phyloP scores from a whole-genome alignment of 176 grass and related monocot genomes.

The Elymus sibiricus region DNA sequence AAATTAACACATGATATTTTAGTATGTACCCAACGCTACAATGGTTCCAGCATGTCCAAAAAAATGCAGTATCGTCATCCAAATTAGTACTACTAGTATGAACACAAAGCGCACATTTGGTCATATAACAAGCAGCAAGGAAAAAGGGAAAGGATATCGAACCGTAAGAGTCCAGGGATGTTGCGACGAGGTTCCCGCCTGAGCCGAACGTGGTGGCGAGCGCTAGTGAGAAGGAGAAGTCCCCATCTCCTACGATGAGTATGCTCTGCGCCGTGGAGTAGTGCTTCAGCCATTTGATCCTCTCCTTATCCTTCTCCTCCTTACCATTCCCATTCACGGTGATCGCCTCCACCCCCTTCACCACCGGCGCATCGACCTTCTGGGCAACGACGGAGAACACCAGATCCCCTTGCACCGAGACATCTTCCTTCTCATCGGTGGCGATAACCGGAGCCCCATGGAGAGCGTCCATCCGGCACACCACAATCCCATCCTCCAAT shows the following conservation, averaged over 20 bases:
- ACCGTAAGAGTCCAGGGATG: neutral
- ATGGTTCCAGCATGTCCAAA: constrained; percentile 1
- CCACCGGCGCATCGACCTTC: neutral
- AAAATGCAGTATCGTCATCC: neutral
- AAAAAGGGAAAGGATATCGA: neutral
- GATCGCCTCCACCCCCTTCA: neutral
- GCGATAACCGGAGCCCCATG: neutral
- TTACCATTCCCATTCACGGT: neutral
- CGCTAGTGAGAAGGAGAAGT: neutral
- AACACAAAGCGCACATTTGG: neutral
- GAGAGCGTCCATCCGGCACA: neutral
- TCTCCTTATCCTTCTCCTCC: neutral
- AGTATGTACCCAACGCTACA: neutral
- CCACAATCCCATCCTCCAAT: neutral
- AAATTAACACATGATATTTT: neutral
- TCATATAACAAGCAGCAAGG: neutral
- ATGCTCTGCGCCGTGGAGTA: neutral
- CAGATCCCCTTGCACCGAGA: neutral
- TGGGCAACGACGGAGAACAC: neutral
- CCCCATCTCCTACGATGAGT: neutral
- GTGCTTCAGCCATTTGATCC: neutral
- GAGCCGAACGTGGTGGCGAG: neutral
- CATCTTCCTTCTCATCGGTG: neutral
- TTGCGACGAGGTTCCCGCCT: neutral
- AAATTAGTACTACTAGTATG: neutral